phyloP scores from a whole-genome alignment of 1,139 yeast species.

The Hemisphaericaspora xylofermentans region DNA sequence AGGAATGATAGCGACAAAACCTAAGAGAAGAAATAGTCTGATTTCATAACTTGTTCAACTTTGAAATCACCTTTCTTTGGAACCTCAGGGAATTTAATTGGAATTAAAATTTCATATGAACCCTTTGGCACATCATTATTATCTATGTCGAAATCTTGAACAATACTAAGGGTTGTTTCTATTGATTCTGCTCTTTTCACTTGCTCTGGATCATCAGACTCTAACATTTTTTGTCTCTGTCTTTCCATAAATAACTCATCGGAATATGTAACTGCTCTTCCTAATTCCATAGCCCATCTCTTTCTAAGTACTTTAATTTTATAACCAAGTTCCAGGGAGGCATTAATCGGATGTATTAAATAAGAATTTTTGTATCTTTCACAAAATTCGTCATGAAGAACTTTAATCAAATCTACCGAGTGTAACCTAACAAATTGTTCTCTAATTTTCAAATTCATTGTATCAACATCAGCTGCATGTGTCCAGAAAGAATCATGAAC shows the following conservation, averaged over 20 bases:
- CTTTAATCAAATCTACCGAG: slow-evolving; percentile 65
- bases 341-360: slow-evolving; percentile 57
- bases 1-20: neutral
- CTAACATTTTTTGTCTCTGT: slow-evolving; percentile 55
- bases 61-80: slow-evolving; percentile 87
- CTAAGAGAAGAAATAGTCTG: slow-evolving; percentile 74
- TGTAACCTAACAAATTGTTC: slow-evolving; percentile 80
- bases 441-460: slow-evolving; percentile 72
- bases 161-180: slow-evolving; percentile 74
- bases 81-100: slow-evolving; percentile 68
- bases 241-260: slow-evolving; percentile 78
- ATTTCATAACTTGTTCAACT: slow-evolving; percentile 66
- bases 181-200: slow-evolving; percentile 54
- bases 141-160: slow-evolving; percentile 32
- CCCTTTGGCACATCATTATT: slow-evolving; percentile 14
- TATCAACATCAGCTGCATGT: slow-evolving; percentile 81
- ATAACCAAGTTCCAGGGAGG: slow-evolving; percentile 51
- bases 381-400: slow-evolving; percentile 76
- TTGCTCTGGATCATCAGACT: slow-evolving; percentile 51
- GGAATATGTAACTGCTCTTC: slow-evolving; percentile 58
- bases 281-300: slow-evolving; percentile 48
- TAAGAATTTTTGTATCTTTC: slow-evolving; percentile 73
- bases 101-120: slow-evolving; percentile 42
- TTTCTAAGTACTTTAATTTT: slow-evolving; percentile 52
- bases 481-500: slow-evolving; percentile 99